Evolutionary conservation across 345 rosid genomes (phyloP), one percentile per base, ranked within the genome.

Genomic region (Gynandropsis gynandra): DNA sequence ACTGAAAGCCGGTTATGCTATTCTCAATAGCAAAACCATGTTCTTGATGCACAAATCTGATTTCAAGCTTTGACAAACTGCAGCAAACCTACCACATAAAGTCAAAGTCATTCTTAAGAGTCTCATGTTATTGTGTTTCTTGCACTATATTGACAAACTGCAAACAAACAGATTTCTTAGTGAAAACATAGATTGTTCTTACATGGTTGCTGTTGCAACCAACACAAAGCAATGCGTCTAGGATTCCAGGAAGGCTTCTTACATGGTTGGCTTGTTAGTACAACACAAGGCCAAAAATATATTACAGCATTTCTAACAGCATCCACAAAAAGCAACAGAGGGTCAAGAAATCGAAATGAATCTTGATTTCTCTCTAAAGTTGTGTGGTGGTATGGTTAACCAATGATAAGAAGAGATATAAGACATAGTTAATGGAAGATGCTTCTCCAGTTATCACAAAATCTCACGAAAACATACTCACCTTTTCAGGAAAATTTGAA

Each of bases 401-500:
- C n/a, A 37, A 37, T 37, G 1, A 37, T 9, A 7, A 14, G 6
- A 39, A 39, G 16, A 39, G 19, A 17, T 17, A 35, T 2, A 12
- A 37, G 12, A 12, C 35, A 24, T 11, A 15, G 27, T 34, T 19
- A 39, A 2, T 21, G n/a, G 40, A 10, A 51, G 10, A 27, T 36
- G 36, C 17, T 53, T 29, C 9, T 15, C 41, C 35, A 11, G 60
- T 36, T 46, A 37, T 54, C 60, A 53, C 60, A 47, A 39, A 46
- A 39, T 38, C 14, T n/a, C 5, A 20, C 10, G 14, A 15, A 17
- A 13, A 15, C 47, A 45, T 54, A 70, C 87, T 64, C 52, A 80
- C 98, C 90, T 92, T 83, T 55, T 85, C 93, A 11, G 98, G 98
- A 61, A 92, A 54, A 63, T 80, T 66, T 51, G 74, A 69, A 73